phyloP scores from a whole-genome alignment of 2,329 filamentous ascomycete species.

The Emmonsiellopsis sp. region DNA sequence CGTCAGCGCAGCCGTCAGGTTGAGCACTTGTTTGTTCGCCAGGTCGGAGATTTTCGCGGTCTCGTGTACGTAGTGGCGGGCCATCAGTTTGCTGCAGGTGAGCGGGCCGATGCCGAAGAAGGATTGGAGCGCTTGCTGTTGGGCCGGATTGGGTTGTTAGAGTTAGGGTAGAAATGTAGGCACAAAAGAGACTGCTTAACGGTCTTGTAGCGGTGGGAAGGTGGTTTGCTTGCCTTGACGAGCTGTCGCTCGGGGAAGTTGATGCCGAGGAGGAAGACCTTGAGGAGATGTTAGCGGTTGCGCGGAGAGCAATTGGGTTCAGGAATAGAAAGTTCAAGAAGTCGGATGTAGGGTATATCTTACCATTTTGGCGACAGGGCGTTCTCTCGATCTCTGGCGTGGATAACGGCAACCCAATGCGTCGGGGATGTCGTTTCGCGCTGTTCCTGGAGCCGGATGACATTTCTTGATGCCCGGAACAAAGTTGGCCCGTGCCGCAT shows the following conservation, averaged over 20 bases:
- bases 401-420: neutral
- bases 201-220: neutral
- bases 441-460: neutral
- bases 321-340: neutral
- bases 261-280: constrained; percentile 80
- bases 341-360: neutral
- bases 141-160: neutral
- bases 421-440: neutral
- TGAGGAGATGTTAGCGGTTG: neutral
- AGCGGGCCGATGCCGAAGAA: constrained; percentile 79
- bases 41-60: constrained; percentile 68
- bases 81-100: constrained; percentile 65
- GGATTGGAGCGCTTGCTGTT: constrained; percentile 53
- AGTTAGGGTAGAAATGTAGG: neutral
- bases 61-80: constrained; percentile 80
- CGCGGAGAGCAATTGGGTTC: neutral
- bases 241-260: constrained; percentile 77
- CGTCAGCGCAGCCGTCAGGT: constrained; percentile 74
- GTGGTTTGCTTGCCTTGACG: constrained; percentile 55
- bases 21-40: constrained; percentile 64
- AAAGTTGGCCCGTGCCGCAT: neutral
- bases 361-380: constrained; percentile 22
- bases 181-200: neutral
- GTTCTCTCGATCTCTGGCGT: neutral
- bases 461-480: constrained; percentile 2